Base-by-base conservation (phyloP, 805 yeast species). In the Zygotorulaspora florentina region DNA sequence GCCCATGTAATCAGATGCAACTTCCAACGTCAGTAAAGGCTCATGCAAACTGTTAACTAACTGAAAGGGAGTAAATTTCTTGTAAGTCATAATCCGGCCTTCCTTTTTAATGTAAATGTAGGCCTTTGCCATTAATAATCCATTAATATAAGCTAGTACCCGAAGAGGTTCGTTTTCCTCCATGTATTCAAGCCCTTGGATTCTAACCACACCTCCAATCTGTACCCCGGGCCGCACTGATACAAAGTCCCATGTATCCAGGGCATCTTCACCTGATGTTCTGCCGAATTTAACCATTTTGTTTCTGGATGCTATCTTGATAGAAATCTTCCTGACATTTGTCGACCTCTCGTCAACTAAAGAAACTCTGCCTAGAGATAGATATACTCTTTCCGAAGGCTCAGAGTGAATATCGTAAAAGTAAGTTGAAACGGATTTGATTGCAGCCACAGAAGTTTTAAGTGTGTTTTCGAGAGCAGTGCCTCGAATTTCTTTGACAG, bases 191-290 rank as follows among this genome's bases (percentile, higher is more conserved):
- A 86, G 66, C 34, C 86, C 86, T 50, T 76, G 72, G 12, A 87
- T 70, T 57, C 79, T 79, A 38, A 88, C 75, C 29, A 77, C 71
- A 61, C 87, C 96, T 29, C 90, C 85, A 46, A 87, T 70, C 11
- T 72, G 70, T 65, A 88, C 96, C 34, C 77, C 82, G 1, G 87
- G 80, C 53, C 74, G 72, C 10, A 85, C 87, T 2, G 91, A 80
- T 8, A 85, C 75, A 56, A 88, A 85, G 44, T 77, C 79, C 95
- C 95, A 87, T 7, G 64, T 51, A 20, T 69, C 61, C 34, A 67
- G 63, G 8, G 72, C 73, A 12, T 64, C 60, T 57, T 80, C 87
- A 63, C 83, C 83, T 0, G 86, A 75, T 10, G 85, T 87, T 58
- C 80, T 81, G n/a, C 81, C 75, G 59, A 87, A 84, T 4, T 70